Evolutionary conservation across 2,329 filamentous ascomycete genomes (phyloP).

Genomic region (Fusarium compactum): DNA sequence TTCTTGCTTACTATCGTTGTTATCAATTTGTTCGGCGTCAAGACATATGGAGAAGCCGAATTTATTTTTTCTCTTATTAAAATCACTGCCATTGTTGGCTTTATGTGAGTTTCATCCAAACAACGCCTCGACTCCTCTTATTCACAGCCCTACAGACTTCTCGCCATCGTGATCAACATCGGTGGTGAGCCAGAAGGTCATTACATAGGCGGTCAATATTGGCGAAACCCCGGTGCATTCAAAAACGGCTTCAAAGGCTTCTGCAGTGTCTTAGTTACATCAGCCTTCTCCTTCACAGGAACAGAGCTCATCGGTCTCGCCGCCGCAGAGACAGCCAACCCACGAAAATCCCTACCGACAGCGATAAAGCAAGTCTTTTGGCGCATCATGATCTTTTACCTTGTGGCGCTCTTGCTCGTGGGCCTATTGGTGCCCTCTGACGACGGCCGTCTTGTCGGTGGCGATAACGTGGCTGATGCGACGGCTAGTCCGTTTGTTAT

Average conservation of each 20-base stretch:
- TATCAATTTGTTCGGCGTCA: conserved; percentile 91
- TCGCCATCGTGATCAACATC: conserved; percentile 87
- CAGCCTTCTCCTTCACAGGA: conserved; percentile 80
- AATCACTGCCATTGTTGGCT: conserved; percentile 85
- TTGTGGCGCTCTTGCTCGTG: conserved; percentile 84
- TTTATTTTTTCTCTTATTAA: conserved; percentile 91
- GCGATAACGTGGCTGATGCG: conserved; percentile 69
- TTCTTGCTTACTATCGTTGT: conserved; percentile 80
- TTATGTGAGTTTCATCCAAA: conserved; percentile 73
- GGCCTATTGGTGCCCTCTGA: conserved; percentile 84
- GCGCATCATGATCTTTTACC: conserved; percentile 91
- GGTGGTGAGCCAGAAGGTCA: conserved; percentile 78
- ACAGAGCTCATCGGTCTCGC: conserved; percentile 82
- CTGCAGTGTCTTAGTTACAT: conserved; percentile 80
- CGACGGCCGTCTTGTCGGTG: conserved; percentile 71
- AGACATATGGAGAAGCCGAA: conserved; percentile 89
- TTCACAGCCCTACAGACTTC: conserved; percentile 65
- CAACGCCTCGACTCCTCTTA: fast-evolving
- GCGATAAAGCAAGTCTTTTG: conserved; percentile 96
- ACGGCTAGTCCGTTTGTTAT: conserved; percentile 93
- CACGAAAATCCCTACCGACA: conserved; percentile 82
- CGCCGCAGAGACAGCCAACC: conserved; percentile 81
- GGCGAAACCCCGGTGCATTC: conserved; percentile 83
- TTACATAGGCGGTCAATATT: conserved; percentile 85
- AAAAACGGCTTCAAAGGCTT: conserved; percentile 85